These are phyloP conservation scores for Ceratorhiza oryzae-sativae DNA, from an alignment of 1,284 basidiomycete species.

Conservation along the genomic window DNA sequence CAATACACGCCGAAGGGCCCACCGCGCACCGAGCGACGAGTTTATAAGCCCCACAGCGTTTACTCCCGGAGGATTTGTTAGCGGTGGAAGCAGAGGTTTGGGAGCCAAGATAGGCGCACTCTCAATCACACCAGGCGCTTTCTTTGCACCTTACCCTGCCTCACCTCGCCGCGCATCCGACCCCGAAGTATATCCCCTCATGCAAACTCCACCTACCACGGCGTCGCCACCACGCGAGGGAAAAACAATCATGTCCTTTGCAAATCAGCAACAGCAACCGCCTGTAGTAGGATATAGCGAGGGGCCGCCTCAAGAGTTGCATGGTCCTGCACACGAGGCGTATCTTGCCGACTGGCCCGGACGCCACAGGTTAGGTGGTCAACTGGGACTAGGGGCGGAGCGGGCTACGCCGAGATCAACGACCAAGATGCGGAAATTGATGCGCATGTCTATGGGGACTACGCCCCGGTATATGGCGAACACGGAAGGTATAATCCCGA, in stretches of 20 bases:
- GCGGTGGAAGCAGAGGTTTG: not conserved
- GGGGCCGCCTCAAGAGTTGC: not conserved
- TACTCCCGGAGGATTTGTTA: too few species aligned
- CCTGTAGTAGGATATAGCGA: not conserved
- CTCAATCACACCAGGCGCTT: conserved; percentile 17
- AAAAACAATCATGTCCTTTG: conserved; percentile 13
- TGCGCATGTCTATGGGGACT: conserved; percentile 22
- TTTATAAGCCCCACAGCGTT: too few species aligned
- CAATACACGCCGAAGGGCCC: not conserved
- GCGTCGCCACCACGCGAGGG: conserved; percentile 19
- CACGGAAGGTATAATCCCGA: not conserved
- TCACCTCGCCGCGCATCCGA: not conserved
- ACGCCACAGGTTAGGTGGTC: conserved; percentile 7
- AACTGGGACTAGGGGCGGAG: not conserved
- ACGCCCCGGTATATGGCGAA: conserved; percentile 18
- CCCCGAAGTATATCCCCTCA: conserved; percentile 26
- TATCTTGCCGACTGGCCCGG: conserved; percentile 20
- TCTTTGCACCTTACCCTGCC: not conserved
- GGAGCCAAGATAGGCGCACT: not conserved
- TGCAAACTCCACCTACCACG: conserved; percentile 22
- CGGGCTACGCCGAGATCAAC: not conserved
- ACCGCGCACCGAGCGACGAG: conserved; percentile 29
- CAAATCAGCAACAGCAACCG: conserved; percentile 5
- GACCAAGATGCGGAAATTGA: conserved; percentile 16
- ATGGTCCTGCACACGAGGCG: conserved; percentile 6